A percentile compares a stretch with the other conserved stretches of the same genome.
These are phyloP conservation scores for Hericium alpestre DNA, from an alignment of 768 basidiomycete species.

Conservation along the genomic window DNA sequence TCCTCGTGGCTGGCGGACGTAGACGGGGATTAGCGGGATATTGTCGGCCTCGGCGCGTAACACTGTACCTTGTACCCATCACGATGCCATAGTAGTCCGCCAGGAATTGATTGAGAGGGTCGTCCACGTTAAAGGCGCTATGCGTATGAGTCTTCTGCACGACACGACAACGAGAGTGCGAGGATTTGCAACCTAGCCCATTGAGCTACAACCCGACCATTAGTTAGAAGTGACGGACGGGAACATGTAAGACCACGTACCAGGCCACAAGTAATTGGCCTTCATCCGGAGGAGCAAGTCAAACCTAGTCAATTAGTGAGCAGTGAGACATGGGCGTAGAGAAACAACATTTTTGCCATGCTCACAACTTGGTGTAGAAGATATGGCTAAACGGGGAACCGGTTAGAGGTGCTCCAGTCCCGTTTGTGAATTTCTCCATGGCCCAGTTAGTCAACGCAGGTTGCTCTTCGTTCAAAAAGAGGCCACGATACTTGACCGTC, in stretches of 20 bases:
- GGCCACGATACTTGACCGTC: conserved; percentile 59
- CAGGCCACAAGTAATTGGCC: conserved; percentile 64
- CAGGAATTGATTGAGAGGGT: conserved; percentile 46
- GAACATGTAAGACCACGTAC: conserved; percentile 8
- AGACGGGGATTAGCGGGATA: not conserved
- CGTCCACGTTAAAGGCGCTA: conserved; percentile 47
- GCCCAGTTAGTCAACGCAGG: conserved; percentile 67
- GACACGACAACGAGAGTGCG: not conserved
- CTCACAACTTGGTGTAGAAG: conserved; percentile 48
- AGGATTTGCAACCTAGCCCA: conserved; percentile 23
- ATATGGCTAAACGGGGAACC: conserved; percentile 52
- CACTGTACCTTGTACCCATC: conserved; percentile 47
- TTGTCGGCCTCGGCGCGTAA: not conserved
- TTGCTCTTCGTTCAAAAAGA: conserved; percentile 71
- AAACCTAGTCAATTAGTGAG: conserved; percentile 28
- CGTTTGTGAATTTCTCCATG: conserved; percentile 55
- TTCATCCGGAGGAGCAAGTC: conserved; percentile 57
- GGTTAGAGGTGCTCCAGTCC: conserved; percentile 36
- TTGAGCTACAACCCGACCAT: conserved; percentile 8
- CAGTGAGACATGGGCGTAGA: conserved; percentile 1
- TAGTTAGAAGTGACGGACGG: too few relatives aligned
- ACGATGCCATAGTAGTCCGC: conserved; percentile 59
- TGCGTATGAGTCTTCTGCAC: not conserved
- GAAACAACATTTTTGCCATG: not conserved
- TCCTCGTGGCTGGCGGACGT: conserved; percentile 42